Conservation (phyloP, 2,329 filamentous ascomycete species). For the Xylaria sp. region DNA sequence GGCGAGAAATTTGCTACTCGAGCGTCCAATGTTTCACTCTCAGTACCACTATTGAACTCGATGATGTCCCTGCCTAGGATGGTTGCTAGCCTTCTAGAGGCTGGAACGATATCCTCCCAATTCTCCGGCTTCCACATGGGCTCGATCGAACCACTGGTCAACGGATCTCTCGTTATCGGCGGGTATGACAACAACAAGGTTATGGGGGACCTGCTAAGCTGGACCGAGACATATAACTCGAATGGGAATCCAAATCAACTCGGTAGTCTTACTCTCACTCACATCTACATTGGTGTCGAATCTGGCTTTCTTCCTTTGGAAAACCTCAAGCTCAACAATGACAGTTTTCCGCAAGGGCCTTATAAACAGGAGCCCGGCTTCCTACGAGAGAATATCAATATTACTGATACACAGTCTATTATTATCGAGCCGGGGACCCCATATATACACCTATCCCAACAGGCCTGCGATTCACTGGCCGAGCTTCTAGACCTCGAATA, state of each 20-base stretch:
- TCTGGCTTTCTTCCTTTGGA: background rate
- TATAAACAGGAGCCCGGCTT: background rate
- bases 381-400: background rate
- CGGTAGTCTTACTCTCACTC: background rate
- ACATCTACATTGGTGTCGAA: background rate
- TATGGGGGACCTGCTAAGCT: background rate
- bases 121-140: background rate
- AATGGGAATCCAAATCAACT: background rate
- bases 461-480: background rate
- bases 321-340: background rate
- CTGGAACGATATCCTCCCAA: background rate
- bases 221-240: background rate
- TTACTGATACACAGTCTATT: too few relatives aligned
- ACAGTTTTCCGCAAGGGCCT: background rate
- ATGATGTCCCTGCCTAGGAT: background rate
- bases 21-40: background rate
- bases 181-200: background rate
- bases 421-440: background rate
- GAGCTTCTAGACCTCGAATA: background rate
- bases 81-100: background rate
- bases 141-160: background rate
- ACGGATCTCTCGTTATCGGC: background rate
- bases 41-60: background rate
- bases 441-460: background rate
- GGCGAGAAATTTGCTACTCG: background rate